Percentiles rank a stretch among this genome's conserved stretches.
These are phyloP conservation scores for Aspergillus wentii DNA, from an alignment of 495 filamentous ascomycete genomes.

Conservation along the genomic window DNA sequence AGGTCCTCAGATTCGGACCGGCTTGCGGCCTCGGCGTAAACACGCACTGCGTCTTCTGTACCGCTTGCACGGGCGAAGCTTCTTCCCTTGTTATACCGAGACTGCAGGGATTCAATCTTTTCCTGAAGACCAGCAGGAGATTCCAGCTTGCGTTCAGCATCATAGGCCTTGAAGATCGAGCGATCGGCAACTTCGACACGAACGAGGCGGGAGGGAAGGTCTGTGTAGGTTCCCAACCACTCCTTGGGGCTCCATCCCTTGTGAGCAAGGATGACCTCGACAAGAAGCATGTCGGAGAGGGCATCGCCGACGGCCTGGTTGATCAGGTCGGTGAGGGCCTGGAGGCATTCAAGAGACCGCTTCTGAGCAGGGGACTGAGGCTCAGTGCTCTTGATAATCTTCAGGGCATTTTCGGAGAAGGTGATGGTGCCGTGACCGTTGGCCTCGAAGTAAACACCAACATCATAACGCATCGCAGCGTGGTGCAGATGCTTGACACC, in stretches of 20 bases:
- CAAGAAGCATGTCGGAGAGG: conserved; percentile 90
- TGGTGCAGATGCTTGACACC: conserved; percentile 98
- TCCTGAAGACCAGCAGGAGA: conserved; percentile 73
- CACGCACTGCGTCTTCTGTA: conserved; percentile 92
- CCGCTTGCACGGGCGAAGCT: conserved; percentile 89
- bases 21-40: conserved; percentile 94
- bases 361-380: conserved; percentile 91
- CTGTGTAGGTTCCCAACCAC: conserved; percentile 91
- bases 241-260: conserved; percentile 87
- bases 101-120: conserved; percentile 79
- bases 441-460: conserved; percentile 97
- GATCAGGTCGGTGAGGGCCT: conserved; percentile 79
- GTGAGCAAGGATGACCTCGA: conserved; percentile 92
- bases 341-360: conserved; percentile 73
- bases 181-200: conserved; percentile 87
- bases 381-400: conserved; percentile 66
- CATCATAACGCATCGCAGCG: conserved; percentile 82
- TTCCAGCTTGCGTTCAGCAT: conserved; percentile 85
- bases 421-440: conserved; percentile 97
- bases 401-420: conserved; percentile 78
- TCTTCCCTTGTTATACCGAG: conserved; percentile 85
- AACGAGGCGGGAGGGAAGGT: conserved; percentile 91
- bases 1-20: conserved; percentile 81
- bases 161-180: conserved; percentile 79
- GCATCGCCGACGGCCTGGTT: conserved; percentile 98